Conservation (phyloP, 768 basidiomycete genomes). For the Leccinum subtestaceum region DNA sequence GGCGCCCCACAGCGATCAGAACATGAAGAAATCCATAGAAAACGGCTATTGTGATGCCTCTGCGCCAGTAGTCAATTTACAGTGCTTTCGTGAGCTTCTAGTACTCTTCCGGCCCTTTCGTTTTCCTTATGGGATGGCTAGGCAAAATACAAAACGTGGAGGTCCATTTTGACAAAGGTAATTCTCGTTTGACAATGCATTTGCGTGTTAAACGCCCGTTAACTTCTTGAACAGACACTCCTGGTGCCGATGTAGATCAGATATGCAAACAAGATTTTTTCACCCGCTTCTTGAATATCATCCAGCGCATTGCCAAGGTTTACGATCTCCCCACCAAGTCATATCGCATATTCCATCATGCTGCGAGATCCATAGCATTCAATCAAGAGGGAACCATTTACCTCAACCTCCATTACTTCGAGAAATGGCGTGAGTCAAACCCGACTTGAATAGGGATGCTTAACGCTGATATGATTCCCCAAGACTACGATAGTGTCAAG, state of each 20-base stretch:
- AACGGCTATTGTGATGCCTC: slow-evolving; percentile 75
- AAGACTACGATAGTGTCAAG: slow-evolving; percentile 5
- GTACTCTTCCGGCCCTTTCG: too few species aligned
- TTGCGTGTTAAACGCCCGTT: too few species aligned
- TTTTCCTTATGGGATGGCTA: too few species aligned
- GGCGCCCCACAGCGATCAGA: slow-evolving; percentile 51
- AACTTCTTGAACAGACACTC: too few species aligned
- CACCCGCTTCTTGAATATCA: background rate
- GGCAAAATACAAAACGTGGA: too few species aligned
- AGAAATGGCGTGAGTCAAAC: slow-evolving; percentile 70
- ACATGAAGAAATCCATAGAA: slow-evolving; percentile 53
- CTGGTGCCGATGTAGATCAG: too few species aligned
- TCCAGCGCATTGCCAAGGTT: slow-evolving; percentile 51
- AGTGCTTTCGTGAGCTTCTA: slow-evolving; percentile 42
- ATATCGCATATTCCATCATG: slow-evolving; percentile 82
- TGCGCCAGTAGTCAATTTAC: slow-evolving; percentile 55
- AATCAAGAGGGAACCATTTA: slow-evolving; percentile 84
- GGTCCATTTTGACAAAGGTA: too few species aligned
- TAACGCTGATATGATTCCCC: background rate
- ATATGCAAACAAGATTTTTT: too few species aligned
- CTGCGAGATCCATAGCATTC: slow-evolving; percentile 78
- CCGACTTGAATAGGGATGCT: background rate
- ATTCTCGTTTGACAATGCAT: too few species aligned
- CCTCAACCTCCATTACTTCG: slow-evolving; percentile 78
- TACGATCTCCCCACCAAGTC: slow-evolving; percentile 68